Evolutionary conservation across 768 basidiomycete genomes (phyloP), one percentile per base, ranked within the genome.

Genomic region (Baorangia bicolor): DNA sequence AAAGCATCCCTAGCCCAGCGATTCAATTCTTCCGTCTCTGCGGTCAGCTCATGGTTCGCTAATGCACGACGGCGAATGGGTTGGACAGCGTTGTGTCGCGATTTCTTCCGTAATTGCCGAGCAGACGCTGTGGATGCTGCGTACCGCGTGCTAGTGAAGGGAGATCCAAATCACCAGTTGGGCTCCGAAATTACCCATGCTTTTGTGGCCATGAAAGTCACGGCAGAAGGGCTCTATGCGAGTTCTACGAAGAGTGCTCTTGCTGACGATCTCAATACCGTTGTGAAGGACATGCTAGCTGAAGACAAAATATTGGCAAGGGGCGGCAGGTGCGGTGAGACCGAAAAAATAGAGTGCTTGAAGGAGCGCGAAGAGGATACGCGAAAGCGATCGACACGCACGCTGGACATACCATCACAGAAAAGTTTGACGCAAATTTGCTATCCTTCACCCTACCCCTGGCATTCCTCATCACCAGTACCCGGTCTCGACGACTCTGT

Each of bases 21-120:
- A 2, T 60, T 74, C 0, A 61, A 64, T 0, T 67, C 57, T 2
- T 20, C 67, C 0, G 2, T 67, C 1, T 74, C 70, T 23, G 65
- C 73, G 0, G 51, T 84, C 28, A 75, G 74, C 53, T 51, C 64
- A 0, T 84, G 83, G 82, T 84, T 83, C 28, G 57, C 73, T 6
- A 74, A 77, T 18, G 73, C 67, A 3, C 68, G 81, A 1, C 73
- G 75, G 13, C 74, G 81, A 0, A 82, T 81, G 0, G 81, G 82
- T 0, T 84, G 83, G 83, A 82, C 76, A 5, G 11, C 49, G 0
- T 28, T 81, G 0, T 75, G 77, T 25, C 66, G 67, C 2, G 56
- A 62, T 12, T 2, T 28, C 3, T 70, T 74, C 34, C 16, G 46
- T 1, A 64, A 61, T 1, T 64, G 66, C 5, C 51, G 65, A 4